Conservation (phyloP, 163 green algal genomes). For the Volvox carteri region DNA sequence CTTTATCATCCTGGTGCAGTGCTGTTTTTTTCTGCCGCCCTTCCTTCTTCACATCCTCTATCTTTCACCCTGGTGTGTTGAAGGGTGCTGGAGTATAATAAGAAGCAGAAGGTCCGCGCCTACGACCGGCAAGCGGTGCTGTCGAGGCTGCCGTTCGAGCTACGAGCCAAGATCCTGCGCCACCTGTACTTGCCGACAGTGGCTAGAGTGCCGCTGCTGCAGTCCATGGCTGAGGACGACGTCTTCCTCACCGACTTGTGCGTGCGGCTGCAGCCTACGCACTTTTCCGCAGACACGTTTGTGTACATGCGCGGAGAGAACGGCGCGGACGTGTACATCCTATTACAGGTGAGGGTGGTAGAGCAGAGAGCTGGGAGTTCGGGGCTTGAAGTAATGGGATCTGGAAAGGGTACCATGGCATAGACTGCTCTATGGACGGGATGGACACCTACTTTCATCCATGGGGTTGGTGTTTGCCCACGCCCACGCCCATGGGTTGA, state of each 20-base stretch:
- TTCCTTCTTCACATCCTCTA: background rate
- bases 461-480: no score
- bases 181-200: slow-evolving; percentile 68
- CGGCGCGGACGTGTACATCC: slow-evolving; percentile 69
- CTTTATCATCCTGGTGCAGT: background rate
- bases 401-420: no score
- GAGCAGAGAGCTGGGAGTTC: no score
- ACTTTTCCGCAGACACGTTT: slow-evolving; percentile 65
- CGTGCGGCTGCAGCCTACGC: slow-evolving; percentile 69
- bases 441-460: no score
- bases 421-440: no score
- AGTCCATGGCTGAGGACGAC: slow-evolving; percentile 57
- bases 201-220: slow-evolving; percentile 64
- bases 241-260: slow-evolving; percentile 71
- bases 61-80: no score
- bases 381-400: no score
- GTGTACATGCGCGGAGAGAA: slow-evolving; percentile 71
- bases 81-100: slow-evolving; percentile 69
- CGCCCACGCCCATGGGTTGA: no score
- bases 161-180: slow-evolving; percentile 68
- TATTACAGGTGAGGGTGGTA: slow-evolving; percentile 59
- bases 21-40: background rate
- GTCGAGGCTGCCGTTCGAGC: slow-evolving; percentile 67
- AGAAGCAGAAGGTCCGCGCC: slow-evolving; percentile 66
- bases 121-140: slow-evolving; percentile 70